A percentile compares a stretch with the other conserved stretches of the same genome.
Conservation (phyloP, 305 asterid genomes). For the Solanum hybrid region DNA sequence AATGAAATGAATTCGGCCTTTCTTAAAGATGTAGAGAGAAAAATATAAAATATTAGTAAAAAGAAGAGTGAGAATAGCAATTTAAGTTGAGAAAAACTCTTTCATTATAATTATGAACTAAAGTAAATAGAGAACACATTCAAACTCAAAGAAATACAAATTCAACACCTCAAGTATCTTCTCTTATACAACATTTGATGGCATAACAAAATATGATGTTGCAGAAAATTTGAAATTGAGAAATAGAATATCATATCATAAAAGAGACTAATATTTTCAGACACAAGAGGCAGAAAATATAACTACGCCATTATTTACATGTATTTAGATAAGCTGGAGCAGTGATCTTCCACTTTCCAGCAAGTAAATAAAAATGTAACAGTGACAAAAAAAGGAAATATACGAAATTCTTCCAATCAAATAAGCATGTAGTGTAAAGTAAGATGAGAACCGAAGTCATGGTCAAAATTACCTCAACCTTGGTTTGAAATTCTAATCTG, state of each 20-base stretch:
- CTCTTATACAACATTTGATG: not conserved
- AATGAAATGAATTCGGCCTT: too few relatives aligned
- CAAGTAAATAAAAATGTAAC: not conserved
- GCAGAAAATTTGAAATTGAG: not conserved
- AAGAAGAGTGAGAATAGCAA: too few relatives aligned
- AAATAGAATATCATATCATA: not conserved
- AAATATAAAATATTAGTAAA: too few relatives aligned
- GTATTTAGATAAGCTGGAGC: not conserved
- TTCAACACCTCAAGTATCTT: too few relatives aligned
- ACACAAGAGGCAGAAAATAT: not conserved
- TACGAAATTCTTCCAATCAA: not conserved
- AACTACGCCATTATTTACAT: not conserved
- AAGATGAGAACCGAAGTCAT: not conserved
- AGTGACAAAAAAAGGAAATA: not conserved
- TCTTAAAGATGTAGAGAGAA: too few relatives aligned
- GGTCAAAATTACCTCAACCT: constrained; percentile 56
- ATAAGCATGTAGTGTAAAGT: not conserved
- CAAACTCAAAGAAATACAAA: too few relatives aligned
- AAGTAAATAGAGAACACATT: too few relatives aligned
- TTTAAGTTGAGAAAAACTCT: too few relatives aligned
- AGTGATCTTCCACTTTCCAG: not conserved
- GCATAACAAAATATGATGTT: not conserved
- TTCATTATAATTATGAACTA: too few relatives aligned
- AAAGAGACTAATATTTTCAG: not conserved
- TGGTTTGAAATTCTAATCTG: constrained; percentile 78